Conservation (phyloP, 768 basidiomycete genomes). For the Macrolepiota fuliginosa region DNA sequence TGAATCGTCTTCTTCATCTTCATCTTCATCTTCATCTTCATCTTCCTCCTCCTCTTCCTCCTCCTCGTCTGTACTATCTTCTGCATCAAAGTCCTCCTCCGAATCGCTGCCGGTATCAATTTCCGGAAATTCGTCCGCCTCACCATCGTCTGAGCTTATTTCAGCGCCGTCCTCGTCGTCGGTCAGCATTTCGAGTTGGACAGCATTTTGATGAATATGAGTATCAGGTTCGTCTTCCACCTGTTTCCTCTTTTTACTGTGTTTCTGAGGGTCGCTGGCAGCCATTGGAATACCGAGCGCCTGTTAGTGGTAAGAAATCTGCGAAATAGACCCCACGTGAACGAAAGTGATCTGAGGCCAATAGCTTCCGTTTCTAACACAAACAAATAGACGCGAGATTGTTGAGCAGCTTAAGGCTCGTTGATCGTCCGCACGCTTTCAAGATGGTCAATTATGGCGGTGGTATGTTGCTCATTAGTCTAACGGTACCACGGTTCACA, state of each 20-base stretch:
- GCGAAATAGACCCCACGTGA: constrained; percentile 16
- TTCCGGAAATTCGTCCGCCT: constrained; percentile 74
- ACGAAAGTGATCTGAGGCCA: constrained; percentile 18
- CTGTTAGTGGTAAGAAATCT: constrained; percentile 11
- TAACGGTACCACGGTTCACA: neutral
- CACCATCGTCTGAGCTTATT: constrained; percentile 51
- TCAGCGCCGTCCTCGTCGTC: constrained; percentile 62
- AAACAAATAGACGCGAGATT: constrained; percentile 20
- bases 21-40: constrained; percentile 33
- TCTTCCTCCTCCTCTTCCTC: constrained; percentile 38
- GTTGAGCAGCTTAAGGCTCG: neutral
- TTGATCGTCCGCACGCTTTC: neutral
- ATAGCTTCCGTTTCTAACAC: constrained; percentile 25
- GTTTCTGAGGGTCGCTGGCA: constrained; percentile 29
- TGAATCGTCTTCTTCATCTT: constrained; percentile 39
- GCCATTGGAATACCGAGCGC: constrained; percentile 24
- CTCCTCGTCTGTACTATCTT: constrained; percentile 33
- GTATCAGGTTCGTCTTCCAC: constrained; percentile 35
- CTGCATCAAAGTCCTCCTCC: constrained; percentile 38
- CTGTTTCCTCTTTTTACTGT: constrained; percentile 60
- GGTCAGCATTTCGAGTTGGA: constrained; percentile 67
- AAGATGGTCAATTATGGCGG: constrained; percentile 88
- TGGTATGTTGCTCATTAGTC: constrained; percentile 43
- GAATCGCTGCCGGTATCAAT: constrained; percentile 56
- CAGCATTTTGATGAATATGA: constrained; percentile 33